These are phyloP conservation scores for Phytopythium mirpurense DNA, from an alignment of 352 stramenopile genomes.

Conservation along the genomic window DNA sequence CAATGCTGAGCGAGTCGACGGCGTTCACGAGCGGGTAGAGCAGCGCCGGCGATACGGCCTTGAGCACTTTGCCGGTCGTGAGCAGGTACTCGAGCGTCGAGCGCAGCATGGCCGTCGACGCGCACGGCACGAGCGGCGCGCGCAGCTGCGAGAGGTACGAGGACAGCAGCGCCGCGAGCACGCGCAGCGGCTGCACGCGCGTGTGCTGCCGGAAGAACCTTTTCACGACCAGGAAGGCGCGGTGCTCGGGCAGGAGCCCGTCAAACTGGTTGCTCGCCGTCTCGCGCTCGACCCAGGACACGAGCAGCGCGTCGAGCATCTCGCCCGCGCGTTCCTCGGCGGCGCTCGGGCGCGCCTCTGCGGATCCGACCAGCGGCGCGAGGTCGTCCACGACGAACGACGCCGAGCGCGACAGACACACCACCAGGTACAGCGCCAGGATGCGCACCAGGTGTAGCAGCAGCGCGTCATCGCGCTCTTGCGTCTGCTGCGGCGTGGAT, in stretches of 20 bases:
- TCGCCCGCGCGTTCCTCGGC: not conserved
- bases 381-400: slow-evolving; percentile 30
- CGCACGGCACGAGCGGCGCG: slow-evolving; percentile 48
- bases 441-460: slow-evolving; percentile 62
- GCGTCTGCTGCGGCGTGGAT: not conserved
- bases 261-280: slow-evolving; percentile 60
- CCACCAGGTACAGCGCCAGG: slow-evolving; percentile 56
- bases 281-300: slow-evolving; percentile 38
- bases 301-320: slow-evolving; percentile 31
- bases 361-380: slow-evolving; percentile 14
- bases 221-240: slow-evolving; percentile 42
- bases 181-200: slow-evolving; percentile 21
- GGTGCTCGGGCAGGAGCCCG: slow-evolving; percentile 47
- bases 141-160: slow-evolving; percentile 37
- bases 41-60: slow-evolving; percentile 27
- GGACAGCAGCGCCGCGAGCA: slow-evolving; percentile 37
- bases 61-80: slow-evolving; percentile 11
- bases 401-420: slow-evolving; percentile 38
- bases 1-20: slow-evolving; percentile 58
- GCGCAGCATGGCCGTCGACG: slow-evolving; percentile 37
- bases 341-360: slow-evolving; percentile 14
- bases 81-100: slow-evolving; percentile 69
- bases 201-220: slow-evolving; percentile 48
- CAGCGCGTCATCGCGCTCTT: slow-evolving; percentile 18
- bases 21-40: slow-evolving; percentile 70